Conservation (phyloP, 2,329 filamentous ascomycete species). For the Talaromyces marneffei region DNA sequence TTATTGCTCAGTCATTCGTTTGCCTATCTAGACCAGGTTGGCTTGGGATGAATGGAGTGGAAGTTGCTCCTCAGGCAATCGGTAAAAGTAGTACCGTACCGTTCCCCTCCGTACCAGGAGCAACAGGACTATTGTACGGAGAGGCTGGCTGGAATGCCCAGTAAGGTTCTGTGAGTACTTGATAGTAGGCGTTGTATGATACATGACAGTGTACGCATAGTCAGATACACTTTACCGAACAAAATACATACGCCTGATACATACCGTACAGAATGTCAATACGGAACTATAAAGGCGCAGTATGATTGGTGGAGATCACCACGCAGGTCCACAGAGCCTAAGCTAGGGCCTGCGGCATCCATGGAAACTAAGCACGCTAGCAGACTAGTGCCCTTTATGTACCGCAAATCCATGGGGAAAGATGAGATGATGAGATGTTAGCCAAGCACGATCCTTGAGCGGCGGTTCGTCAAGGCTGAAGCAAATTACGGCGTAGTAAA, state of each 20-base stretch:
- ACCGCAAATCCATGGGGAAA: constrained; percentile 11
- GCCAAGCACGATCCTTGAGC: constrained; percentile 8
- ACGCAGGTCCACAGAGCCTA: constrained; percentile 5
- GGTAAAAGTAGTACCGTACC: background rate
- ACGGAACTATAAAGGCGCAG: background rate
- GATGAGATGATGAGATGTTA: background rate
- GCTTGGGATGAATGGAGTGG: background rate
- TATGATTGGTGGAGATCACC: background rate
- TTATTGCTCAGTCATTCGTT: background rate
- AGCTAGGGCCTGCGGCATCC: constrained; percentile 15
- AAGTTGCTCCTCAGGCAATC: background rate
- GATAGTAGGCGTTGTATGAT: background rate
- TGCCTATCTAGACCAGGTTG: background rate
- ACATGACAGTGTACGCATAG: background rate
- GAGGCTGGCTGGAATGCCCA: constrained; percentile 1
- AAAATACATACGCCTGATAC: background rate
- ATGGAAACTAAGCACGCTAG: constrained; percentile 4
- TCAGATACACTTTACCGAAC: no score
- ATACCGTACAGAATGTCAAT: background rate
- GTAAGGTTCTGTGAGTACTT: background rate
- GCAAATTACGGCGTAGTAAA: background rate
- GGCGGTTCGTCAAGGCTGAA: constrained; percentile 6
- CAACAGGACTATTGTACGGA: background rate
- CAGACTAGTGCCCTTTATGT: constrained; percentile 10
- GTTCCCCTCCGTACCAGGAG: background rate